Conservation (phyloP, 2,329 filamentous ascomycete species). For the Fusarium paranaense region DNA sequence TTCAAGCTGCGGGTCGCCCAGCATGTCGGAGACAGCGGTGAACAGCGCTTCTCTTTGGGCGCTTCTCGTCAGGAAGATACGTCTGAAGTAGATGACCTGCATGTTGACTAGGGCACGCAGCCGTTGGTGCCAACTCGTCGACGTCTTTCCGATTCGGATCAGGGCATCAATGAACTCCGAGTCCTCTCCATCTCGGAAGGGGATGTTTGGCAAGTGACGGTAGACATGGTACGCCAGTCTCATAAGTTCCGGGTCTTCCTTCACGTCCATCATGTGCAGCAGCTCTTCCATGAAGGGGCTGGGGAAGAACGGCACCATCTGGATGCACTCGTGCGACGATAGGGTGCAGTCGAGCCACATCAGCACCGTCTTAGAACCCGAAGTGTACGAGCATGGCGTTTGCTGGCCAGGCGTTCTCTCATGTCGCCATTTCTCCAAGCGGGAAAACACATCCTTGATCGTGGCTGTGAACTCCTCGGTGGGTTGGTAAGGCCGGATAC, state of each 20-base stretch:
- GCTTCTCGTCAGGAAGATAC: constrained; percentile 85
- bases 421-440: constrained; percentile 88
- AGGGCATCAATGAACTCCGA: constrained; percentile 85
- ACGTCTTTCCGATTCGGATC: constrained; percentile 86
- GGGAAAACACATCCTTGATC: constrained; percentile 79
- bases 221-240: constrained; percentile 96
- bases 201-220: constrained; percentile 94
- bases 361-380: constrained; percentile 93
- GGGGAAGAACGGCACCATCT: constrained; percentile 91
- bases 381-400: constrained; percentile 93
- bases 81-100: constrained; percentile 97
- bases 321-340: constrained; percentile 91
- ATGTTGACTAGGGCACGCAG: constrained; percentile 96
- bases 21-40: constrained; percentile 94
- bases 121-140: constrained; percentile 93
- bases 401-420: constrained; percentile 89
- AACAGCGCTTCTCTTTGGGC: constrained; percentile 85
- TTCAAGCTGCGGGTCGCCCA: constrained; percentile 90
- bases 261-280: constrained; percentile 99
- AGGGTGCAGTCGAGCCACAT: constrained; percentile 94
- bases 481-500: constrained; percentile 85
- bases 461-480: constrained; percentile 78
- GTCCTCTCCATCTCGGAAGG: constrained; percentile 88
- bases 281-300: constrained; percentile 90
- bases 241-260: constrained; percentile 96